Evolutionary conservation across 1,284 basidiomycete species (phyloP).

Genomic region (Somion occarium): DNA sequence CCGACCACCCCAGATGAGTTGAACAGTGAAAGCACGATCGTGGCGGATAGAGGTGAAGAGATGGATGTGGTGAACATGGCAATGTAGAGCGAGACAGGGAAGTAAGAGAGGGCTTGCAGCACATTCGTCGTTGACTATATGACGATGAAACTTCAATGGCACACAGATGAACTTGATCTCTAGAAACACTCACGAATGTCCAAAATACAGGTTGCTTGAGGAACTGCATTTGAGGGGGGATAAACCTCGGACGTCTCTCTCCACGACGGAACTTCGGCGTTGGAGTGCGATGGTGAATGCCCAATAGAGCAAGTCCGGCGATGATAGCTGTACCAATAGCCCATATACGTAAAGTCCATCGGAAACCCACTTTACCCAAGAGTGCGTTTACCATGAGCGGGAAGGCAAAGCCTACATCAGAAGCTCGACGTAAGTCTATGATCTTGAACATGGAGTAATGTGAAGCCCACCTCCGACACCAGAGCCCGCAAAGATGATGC

Average conservation of each 20-base stretch:
- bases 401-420: slow-evolving; percentile 20
- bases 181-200: slow-evolving; percentile 20
- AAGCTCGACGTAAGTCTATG: not conserved
- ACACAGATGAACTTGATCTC: slow-evolving; percentile 27
- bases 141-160: slow-evolving; percentile 21
- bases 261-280: slow-evolving; percentile 17
- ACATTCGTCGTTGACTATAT: slow-evolving; percentile 18
- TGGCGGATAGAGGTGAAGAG: slow-evolving; percentile 21
- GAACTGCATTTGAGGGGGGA: slow-evolving; percentile 23
- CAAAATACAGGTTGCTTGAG: slow-evolving; percentile 22
- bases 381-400: slow-evolving; percentile 23
- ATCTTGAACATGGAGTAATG: not conserved
- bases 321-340: slow-evolving; percentile 17
- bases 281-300: slow-evolving; percentile 21
- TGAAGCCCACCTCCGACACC: slow-evolving; percentile 20
- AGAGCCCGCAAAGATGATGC: slow-evolving; percentile 26
- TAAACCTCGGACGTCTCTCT: slow-evolving; percentile 18
- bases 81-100: slow-evolving; percentile 28
- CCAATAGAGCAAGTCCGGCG: slow-evolving; percentile 19
- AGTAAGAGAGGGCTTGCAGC: slow-evolving; percentile 24
- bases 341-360: slow-evolving; percentile 26
- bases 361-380: slow-evolving; percentile 19
- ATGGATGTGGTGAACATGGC: slow-evolving; percentile 22
- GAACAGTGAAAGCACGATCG: slow-evolving; percentile 23
- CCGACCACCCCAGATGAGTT: slow-evolving; percentile 24